phyloP scores from a whole-genome alignment of 805 yeast species.

The Torulaspora indica region DNA sequence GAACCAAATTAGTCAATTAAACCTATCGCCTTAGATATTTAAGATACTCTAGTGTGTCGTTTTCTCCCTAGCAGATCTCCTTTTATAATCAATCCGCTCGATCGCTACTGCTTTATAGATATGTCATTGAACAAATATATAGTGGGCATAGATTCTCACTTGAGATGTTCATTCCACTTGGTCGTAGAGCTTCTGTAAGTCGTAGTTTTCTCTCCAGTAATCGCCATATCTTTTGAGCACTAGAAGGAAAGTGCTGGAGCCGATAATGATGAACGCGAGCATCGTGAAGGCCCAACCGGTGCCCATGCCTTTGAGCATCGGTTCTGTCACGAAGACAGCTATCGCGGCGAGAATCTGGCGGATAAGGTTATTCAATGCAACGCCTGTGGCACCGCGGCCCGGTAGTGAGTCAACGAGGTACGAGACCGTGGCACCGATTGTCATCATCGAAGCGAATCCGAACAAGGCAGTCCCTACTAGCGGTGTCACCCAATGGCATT shows the following conservation, averaged over 20 bases:
- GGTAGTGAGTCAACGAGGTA: conserved; percentile 81
- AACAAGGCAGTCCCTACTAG: conserved; percentile 74
- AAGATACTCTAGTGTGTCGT: neutral
- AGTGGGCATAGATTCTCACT: neutral
- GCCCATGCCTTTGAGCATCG: conserved; percentile 61
- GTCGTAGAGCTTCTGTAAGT: conserved; percentile 54
- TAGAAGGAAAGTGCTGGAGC: conserved; percentile 41
- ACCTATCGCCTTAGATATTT: neutral
- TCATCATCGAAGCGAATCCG: conserved; percentile 80
- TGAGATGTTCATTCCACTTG: conserved; percentile 23
- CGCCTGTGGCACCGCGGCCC: conserved; percentile 84
- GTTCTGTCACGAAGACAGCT: conserved; percentile 72
- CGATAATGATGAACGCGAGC: conserved; percentile 52
- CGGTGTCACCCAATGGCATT: conserved; percentile 72
- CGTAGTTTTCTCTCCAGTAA: conserved; percentile 59
- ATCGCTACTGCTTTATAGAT: neutral
- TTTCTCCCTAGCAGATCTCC: neutral
- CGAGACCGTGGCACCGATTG: conserved; percentile 75
- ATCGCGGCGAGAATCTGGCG: conserved; percentile 70
- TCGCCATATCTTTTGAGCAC: conserved; percentile 53
- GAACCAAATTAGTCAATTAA: neutral
- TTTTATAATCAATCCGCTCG: neutral
- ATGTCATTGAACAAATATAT: neutral
- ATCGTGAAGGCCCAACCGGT: conserved; percentile 67
- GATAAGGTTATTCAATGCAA: conserved; percentile 72